phyloP scores from a whole-genome alignment of 345 rosid species.

The Eucalyptus melliodora region DNA sequence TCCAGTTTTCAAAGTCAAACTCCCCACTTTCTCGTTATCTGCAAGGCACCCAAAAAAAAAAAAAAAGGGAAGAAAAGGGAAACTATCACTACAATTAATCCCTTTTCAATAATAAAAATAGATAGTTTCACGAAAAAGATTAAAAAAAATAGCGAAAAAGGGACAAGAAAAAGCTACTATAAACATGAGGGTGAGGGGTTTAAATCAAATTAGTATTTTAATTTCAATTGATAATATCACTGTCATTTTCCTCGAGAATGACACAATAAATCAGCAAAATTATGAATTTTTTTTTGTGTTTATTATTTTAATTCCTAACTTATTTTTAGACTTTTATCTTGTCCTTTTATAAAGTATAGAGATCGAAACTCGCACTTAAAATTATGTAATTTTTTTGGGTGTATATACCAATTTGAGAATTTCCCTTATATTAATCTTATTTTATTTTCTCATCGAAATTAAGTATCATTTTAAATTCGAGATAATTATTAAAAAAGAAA shows the following conservation, averaged over 20 bases:
- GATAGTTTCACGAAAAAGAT: neutral
- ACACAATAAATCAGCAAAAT: too few species aligned
- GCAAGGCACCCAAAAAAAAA: neutral
- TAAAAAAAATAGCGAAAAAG: neutral
- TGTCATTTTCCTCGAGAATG: neutral
- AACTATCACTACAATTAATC: neutral
- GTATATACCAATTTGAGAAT: too few species aligned
- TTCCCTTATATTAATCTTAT: too few species aligned
- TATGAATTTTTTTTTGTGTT: too few species aligned
- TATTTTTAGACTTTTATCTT: accelerated
- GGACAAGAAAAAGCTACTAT: neutral
- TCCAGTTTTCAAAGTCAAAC: neutral
- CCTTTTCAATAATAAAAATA: neutral
- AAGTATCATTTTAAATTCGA: neutral
- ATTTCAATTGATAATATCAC: neutral
- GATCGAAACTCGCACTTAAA: too few species aligned
- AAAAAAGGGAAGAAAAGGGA: neutral
- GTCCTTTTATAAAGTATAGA: accelerated
- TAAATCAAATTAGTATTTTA: neutral
- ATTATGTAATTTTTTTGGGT: too few species aligned
- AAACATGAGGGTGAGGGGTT: neutral
- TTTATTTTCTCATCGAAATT: neutral
- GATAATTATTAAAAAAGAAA: neutral
- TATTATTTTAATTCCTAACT: too few species aligned
- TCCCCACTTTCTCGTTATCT: neutral